phyloP scores from a whole-genome alignment of 495 filamentous ascomycete species.

The Lasiosphaeria miniovina region DNA sequence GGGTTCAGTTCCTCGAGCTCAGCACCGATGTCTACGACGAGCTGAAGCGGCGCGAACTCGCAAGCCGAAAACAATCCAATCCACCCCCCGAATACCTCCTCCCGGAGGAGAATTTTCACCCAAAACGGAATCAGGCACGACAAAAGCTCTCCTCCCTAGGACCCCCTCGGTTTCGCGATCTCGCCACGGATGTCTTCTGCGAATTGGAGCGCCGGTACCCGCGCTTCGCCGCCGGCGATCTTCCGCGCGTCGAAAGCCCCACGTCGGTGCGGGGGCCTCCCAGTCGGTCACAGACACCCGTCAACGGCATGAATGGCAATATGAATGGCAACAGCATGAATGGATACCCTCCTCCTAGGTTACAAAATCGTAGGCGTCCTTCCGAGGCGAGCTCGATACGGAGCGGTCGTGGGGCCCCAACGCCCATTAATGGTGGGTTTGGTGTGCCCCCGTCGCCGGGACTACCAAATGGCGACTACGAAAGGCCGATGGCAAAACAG shows the following conservation, averaged over 20 bases:
- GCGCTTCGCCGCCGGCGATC: slow-evolving; percentile 64
- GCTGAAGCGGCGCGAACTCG: slow-evolving; percentile 75
- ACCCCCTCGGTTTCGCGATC: slow-evolving; percentile 77
- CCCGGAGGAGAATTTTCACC: slow-evolving; percentile 85
- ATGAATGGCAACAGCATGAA: slow-evolving; percentile 40
- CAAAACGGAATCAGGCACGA: slow-evolving; percentile 92
- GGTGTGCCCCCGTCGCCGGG: slow-evolving; percentile 45
- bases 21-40: slow-evolving; percentile 98
- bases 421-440: slow-evolving; percentile 39
- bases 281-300: slow-evolving; percentile 55
- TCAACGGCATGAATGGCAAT: slow-evolving; percentile 41
- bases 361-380: slow-evolving; percentile 44
- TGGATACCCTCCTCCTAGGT: slow-evolving; percentile 40
- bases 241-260: slow-evolving; percentile 67
- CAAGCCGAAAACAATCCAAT: slow-evolving; percentile 49
- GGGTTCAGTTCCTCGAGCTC: slow-evolving; percentile 92
- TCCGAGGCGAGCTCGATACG: slow-evolving; percentile 55
- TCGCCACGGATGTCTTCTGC: slow-evolving; percentile 93
- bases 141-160: slow-evolving; percentile 89
- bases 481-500: slow-evolving; percentile 72
- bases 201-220: slow-evolving; percentile 91
- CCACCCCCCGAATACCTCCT: slow-evolving; percentile 63
- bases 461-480: slow-evolving; percentile 40
- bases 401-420: slow-evolving; percentile 29
- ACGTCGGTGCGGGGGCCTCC: slow-evolving; percentile 54